phyloP scores from a whole-genome alignment of 1,284 basidiomycete species.

The Tilletia walkeri region DNA sequence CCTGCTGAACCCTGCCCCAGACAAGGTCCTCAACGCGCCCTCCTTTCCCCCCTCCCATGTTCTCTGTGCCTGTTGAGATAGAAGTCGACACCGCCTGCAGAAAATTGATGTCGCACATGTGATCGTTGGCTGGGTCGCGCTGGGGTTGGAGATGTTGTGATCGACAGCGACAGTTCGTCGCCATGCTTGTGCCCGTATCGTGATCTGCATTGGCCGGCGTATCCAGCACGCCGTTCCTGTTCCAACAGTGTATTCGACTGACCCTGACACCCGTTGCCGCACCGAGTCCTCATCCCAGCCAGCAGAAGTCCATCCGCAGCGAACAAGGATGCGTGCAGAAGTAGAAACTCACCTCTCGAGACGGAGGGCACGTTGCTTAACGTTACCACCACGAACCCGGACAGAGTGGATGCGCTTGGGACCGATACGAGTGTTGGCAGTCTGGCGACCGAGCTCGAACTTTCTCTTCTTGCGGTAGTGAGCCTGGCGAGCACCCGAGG shows the following conservation, averaged over 20 bases:
- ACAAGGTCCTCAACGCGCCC: neutral
- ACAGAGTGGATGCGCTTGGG: slow-evolving; percentile 55
- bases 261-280: neutral
- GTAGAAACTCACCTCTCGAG: slow-evolving; percentile 40
- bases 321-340: neutral
- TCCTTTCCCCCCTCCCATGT: neutral
- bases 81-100: too few species aligned
- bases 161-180: too few species aligned
- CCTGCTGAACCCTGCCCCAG: neutral
- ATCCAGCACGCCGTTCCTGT: too few species aligned
- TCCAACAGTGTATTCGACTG: too few species aligned
- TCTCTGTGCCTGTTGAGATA: too few species aligned
- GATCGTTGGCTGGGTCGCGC: too few species aligned
- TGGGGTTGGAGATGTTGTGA: too few species aligned
- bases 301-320: neutral
- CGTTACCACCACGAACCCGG: slow-evolving; percentile 55
- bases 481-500: slow-evolving; percentile 53
- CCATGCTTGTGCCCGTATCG: too few species aligned
- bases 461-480: slow-evolving; percentile 56
- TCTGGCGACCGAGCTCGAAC: slow-evolving; percentile 55
- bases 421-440: slow-evolving; percentile 55
- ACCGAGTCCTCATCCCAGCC: neutral
- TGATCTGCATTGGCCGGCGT: too few species aligned
- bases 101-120: too few species aligned
- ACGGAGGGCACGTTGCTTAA: slow-evolving; percentile 55